Base-by-base conservation (phyloP, 768 basidiomycete genomes). In the Cubamyces sp. region DNA sequence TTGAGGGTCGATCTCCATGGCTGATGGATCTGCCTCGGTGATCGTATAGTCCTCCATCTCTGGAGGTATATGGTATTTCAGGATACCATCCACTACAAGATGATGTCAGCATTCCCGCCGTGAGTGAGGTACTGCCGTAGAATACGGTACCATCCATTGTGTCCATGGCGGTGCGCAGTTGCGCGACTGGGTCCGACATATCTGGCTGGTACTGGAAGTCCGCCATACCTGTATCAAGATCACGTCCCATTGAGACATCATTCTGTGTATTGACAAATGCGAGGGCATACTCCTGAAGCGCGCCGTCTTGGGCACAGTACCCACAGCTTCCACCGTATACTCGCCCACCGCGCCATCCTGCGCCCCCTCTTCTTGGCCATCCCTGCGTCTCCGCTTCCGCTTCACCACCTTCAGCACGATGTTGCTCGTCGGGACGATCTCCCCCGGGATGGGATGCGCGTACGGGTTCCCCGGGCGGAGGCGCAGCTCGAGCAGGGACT, bases 191-290 rank as follows among this genome's bases (percentile, higher is more conserved):
- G 69, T 96, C 94, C 15, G 84, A 73, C 71, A 80, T 76, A 59
- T 90, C 80, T 1, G 93, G 93, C 62, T 87, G 83, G 74, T 87
- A 97, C 74, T 97, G 95, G 72, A 87, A 97, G 73, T 98, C 96
- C 41, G 88, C 92, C 91, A 98, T 94, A 60, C 87, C 96, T 98
- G 60, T 8, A 37, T 37, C 25, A 55, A 45, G 28, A 23, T 39
- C 40, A 49, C 19, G 21, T 7, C 34, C 34, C 16, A 2, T 8
- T 7, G 26, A 26, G 39, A 37, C 0, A 16, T 16, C 30, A 48
- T 15, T 21, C 48, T 15, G 8, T 30, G 28, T 3, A 3, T 3
- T 8, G 28, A 8, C 28, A 8, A 61, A 52, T n/a, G 37, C 50
- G 19, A 54, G 54, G 21, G 79, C 89, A 75, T 70, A 96, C 96